Conservation (phyloP, 805 yeast species). For the Candida orba region DNA sequence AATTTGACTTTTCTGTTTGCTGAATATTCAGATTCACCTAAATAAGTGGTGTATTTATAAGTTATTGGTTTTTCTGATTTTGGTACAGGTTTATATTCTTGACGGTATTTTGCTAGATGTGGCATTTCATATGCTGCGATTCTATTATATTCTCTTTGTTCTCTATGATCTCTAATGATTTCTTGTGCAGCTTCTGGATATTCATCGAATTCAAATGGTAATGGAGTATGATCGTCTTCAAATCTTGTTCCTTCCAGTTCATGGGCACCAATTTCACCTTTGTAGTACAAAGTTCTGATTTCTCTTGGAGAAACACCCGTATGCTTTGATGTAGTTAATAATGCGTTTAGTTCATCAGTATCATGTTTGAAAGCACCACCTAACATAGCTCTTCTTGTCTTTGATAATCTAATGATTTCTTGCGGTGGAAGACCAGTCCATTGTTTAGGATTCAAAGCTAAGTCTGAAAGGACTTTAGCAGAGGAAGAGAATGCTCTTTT, state of each 20-base stretch:
- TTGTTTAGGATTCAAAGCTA: constrained; percentile 55
- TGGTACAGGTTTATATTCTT: constrained; percentile 49
- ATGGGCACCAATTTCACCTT: constrained; percentile 36
- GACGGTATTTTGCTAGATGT: constrained; percentile 64
- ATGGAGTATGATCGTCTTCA: constrained; percentile 31
- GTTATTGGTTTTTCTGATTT: constrained; percentile 40
- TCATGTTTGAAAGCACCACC: constrained; percentile 45
- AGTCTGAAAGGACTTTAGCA: constrained; percentile 6
- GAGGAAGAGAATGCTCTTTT: constrained; percentile 15
- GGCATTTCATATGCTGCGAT: constrained; percentile 93
- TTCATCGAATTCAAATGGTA: constrained; percentile 54
- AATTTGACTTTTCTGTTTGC: constrained; percentile 65
- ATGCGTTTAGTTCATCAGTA: constrained; percentile 49
- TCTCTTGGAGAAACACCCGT: constrained; percentile 32
- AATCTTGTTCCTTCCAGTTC: constrained; percentile 27
- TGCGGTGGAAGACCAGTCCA: constrained; percentile 68
- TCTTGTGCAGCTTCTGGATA: constrained; percentile 67
- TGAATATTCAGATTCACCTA: constrained; percentile 54
- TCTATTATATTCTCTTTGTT: constrained; percentile 68
- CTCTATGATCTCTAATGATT: constrained; percentile 62
- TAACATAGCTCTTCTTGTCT: constrained; percentile 46
- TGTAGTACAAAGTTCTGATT: constrained; percentile 31
- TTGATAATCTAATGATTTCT: constrained; percentile 52
- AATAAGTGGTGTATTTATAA: constrained; percentile 64
- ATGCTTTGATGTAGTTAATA: constrained; percentile 39